Base-by-base conservation (phyloP, 345 rosid species). In the Euphorbia tirucalli region DNA sequence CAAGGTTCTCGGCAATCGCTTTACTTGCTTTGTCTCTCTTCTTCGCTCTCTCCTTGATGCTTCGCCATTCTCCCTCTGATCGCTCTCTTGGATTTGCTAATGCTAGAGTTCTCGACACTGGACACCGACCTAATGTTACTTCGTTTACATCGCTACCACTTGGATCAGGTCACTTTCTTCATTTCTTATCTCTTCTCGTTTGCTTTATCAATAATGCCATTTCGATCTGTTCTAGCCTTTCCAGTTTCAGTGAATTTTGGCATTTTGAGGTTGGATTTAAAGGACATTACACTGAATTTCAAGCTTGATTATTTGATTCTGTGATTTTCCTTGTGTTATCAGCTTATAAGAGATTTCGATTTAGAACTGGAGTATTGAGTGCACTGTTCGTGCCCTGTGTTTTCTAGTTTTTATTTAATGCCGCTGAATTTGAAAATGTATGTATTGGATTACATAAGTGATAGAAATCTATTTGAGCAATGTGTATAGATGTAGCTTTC, bases 1-100 rank as follows among this genome's bases (percentile, higher is more conserved):
- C 84, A 63, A 78, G 81, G 82, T 69, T 80, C 77, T 74, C 55
- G 24, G 24, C 65, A 3, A 35, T 58, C 22, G 22, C 19, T 50
- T 50, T 76, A 5, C 25, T 78, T 4, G 55, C 43, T 56, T 58
- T 78, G 24, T 71, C 71, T 4, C 27, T 69, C 11, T 21, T 78
- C 1, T 69, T 73, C 70, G 41, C 43, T 3, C 52, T 73, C 19
- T 73, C 71, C 31, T 1, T 78, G 18, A 46, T 73, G 14, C 31
- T 78, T 32, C 70, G 64, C 1, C 70, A 64, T 65, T 28, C 74
- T 9, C 69, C 73, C 11, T 68, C 70, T 35, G 80, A 77, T 62
- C 77, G 69, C 27, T 22, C 28, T 0, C 22, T 37, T 32, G 80
- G 80, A 19, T 77, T 77, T 55, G 80, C 80, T 11, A 61, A 72